A percentile compares a stretch with the other conserved stretches of the same genome.
Evolutionary conservation across 768 basidiomycete species (phyloP).

Genomic region (Russula virescens): DNA sequence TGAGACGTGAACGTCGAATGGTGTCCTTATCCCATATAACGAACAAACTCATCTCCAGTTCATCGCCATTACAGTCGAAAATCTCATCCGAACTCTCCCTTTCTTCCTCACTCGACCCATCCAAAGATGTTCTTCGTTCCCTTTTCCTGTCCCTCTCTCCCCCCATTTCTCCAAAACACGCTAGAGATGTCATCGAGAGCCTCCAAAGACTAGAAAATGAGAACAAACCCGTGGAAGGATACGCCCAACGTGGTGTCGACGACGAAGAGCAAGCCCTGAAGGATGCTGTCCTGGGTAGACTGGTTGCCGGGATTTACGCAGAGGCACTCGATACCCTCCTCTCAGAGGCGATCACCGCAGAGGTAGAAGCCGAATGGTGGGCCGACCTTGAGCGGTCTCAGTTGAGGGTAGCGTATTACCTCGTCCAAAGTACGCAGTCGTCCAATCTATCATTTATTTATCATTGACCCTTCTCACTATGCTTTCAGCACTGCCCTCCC

Average conservation of each 20-base stretch:
- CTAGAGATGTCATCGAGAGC: constrained; percentile 30
- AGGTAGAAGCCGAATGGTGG: constrained; percentile 86
- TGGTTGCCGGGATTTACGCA: constrained; percentile 55
- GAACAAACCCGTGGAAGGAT: not conserved
- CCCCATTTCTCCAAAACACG: constrained; percentile 27
- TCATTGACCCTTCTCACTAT: not conserved
- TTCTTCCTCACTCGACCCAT: not conserved
- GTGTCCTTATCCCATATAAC: constrained; percentile 24
- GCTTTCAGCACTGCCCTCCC: constrained; percentile 22
- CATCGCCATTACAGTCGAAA: not conserved
- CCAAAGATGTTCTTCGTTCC: constrained; percentile 35
- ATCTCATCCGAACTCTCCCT: not conserved
- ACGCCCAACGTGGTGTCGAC: constrained; percentile 13
- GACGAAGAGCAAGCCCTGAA: constrained; percentile 36
- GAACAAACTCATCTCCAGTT: constrained; percentile 5
- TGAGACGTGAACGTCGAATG: no score
- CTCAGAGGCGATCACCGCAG: constrained; percentile 60
- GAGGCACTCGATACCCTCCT: constrained; percentile 61
- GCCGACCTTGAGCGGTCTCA: constrained; percentile 57
- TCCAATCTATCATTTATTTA: not conserved
- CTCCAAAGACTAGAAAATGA: constrained; percentile 28
- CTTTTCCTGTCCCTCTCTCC: constrained; percentile 38
- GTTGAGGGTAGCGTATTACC: constrained; percentile 51
- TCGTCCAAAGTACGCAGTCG: constrained; percentile 66
- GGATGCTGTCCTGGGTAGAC: constrained; percentile 42